phyloP scores from a whole-genome alignment of 2,329 filamentous ascomycete genomes.

The Chrysosporium keratinophilum region DNA sequence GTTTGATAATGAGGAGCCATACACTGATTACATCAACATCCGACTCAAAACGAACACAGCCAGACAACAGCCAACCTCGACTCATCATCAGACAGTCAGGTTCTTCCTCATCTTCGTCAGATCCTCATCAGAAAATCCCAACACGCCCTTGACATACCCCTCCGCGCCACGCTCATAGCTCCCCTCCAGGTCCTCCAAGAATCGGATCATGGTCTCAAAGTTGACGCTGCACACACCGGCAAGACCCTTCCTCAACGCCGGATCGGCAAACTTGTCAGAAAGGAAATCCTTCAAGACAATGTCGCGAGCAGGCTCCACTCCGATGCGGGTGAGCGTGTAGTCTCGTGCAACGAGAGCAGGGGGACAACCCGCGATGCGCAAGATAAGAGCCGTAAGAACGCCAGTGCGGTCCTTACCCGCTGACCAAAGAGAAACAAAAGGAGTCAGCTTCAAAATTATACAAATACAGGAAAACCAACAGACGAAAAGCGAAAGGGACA shows the following conservation, averaged over 20 bases:
- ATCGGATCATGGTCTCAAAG: slow-evolving; percentile 42
- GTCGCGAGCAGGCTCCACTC: slow-evolving; percentile 38
- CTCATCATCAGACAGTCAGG: slow-evolving; percentile 22
- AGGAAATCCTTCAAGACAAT: slow-evolving; percentile 40
- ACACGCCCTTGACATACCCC: slow-evolving; percentile 49
- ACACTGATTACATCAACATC: too few relatives aligned
- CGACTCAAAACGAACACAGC: too few relatives aligned
- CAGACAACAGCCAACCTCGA: neutral
- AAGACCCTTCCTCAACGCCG: slow-evolving; percentile 34
- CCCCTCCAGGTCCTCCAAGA: slow-evolving; percentile 45
- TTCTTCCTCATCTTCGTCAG: slow-evolving; percentile 42
- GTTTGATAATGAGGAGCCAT: too few relatives aligned
- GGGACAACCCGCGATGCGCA: slow-evolving; percentile 52
- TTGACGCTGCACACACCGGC: slow-evolving; percentile 20
- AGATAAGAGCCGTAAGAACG: slow-evolving; percentile 55
- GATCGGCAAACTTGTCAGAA: slow-evolving; percentile 35
- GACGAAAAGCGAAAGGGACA: too few relatives aligned
- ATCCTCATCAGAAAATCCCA: slow-evolving; percentile 47
- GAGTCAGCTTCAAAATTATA: neutral
- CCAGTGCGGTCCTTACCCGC: slow-evolving; percentile 65
- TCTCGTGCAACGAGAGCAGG: slow-evolving; percentile 44
- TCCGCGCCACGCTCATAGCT: slow-evolving; percentile 53
- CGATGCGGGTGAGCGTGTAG: slow-evolving; percentile 21
- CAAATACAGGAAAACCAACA: too few relatives aligned
- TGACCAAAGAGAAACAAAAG: neutral